Conservation (phyloP, 1,284 basidiomycete genomes). For the Boletellus deceptivus region DNA sequence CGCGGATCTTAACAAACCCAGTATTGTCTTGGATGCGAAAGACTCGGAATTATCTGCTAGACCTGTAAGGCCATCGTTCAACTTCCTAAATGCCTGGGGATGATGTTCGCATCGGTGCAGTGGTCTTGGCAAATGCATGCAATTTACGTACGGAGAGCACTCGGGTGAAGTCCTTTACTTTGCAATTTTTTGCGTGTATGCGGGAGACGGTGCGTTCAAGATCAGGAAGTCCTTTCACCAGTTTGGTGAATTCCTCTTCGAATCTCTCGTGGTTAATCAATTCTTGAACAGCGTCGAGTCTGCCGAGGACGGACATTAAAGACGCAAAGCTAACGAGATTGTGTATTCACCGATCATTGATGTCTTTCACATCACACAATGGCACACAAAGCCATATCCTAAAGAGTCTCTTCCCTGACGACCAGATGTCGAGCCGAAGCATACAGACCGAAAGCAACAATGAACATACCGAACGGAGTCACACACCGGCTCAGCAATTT, state of each 20-base stretch:
- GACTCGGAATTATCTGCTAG: constrained; percentile 64
- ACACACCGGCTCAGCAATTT: constrained; percentile 82
- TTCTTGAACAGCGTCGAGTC: constrained; percentile 90
- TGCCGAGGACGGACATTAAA: constrained; percentile 33
- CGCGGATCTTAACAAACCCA: constrained; percentile 73
- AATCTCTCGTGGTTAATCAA: constrained; percentile 78
- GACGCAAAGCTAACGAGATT: constrained; percentile 5
- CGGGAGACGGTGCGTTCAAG: constrained; percentile 92
- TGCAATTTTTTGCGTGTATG: constrained; percentile 88
- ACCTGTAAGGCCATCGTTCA: constrained; percentile 65
- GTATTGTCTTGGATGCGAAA: constrained; percentile 76
- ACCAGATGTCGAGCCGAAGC: constrained; percentile 12
- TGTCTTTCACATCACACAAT: constrained; percentile 73
- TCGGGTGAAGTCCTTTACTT: constrained; percentile 81
- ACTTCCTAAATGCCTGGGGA: constrained; percentile 68
- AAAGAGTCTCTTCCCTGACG: constrained; percentile 84
- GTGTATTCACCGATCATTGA: constrained; percentile 73
- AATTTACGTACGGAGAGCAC: constrained; percentile 62
- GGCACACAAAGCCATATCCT: constrained; percentile 94
- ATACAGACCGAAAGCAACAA: constrained; percentile 6
- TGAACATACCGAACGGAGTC: constrained; percentile 78
- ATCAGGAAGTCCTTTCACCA: constrained; percentile 84
- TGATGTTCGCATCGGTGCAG: constrained; percentile 4
- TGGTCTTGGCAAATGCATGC: background rate
- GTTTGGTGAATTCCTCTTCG: constrained; percentile 67